A percentile compares a stretch with the other conserved stretches of the same genome.
These are phyloP conservation scores for Microbotryum silenes-acaulis DNA, from an alignment of 1,284 basidiomycete species.

Conservation along the genomic window DNA sequence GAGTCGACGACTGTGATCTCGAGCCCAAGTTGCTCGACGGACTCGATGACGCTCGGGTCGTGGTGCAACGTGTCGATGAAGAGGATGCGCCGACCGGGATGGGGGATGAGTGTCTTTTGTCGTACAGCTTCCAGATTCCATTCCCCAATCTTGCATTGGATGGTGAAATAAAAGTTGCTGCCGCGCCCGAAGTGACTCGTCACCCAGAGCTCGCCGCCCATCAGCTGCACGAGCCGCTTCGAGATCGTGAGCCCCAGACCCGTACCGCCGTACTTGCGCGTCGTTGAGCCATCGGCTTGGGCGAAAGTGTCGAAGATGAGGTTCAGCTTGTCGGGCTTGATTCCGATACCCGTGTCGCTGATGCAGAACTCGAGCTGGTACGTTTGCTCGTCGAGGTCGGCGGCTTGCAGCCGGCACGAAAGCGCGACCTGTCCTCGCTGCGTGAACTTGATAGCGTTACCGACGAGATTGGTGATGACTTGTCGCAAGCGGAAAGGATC, in stretches of 20 bases:
- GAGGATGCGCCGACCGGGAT: conserved; percentile 58
- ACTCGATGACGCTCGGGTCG: conserved; percentile 63
- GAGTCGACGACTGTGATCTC: conserved; percentile 69
- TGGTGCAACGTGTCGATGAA: conserved; percentile 84
- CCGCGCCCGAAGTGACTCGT: conserved; percentile 81
- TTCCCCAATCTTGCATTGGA: conserved; percentile 51
- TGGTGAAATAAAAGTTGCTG: conserved; percentile 95
- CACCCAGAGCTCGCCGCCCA: conserved; percentile 99
- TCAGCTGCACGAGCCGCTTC: conserved; percentile 85
- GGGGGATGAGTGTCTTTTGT: conserved; percentile 35
- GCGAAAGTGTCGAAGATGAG: conserved; percentile 99
- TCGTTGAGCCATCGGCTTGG: conserved; percentile 74
- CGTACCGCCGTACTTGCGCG: conserved; percentile 88
- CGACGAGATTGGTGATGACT: conserved; percentile 90
- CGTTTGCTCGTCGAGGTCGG: conserved; percentile 60
- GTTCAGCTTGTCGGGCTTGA: conserved; percentile 96
- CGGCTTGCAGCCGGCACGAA: conserved; percentile 63
- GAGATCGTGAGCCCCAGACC: conserved; percentile 70
- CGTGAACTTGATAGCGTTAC: conserved; percentile 95
- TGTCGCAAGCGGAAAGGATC: conserved; percentile 85
- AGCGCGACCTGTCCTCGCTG: conserved; percentile 85
- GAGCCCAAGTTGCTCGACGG: conserved; percentile 75
- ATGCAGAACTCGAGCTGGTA: conserved; percentile 96
- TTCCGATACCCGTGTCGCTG: conserved; percentile 95
- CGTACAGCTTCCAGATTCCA: conserved; percentile 35